Evolutionary conservation across 768 basidiomycete genomes (phyloP), one percentile per base, ranked within the genome.

Genomic region (Hericium rajendrae): DNA sequence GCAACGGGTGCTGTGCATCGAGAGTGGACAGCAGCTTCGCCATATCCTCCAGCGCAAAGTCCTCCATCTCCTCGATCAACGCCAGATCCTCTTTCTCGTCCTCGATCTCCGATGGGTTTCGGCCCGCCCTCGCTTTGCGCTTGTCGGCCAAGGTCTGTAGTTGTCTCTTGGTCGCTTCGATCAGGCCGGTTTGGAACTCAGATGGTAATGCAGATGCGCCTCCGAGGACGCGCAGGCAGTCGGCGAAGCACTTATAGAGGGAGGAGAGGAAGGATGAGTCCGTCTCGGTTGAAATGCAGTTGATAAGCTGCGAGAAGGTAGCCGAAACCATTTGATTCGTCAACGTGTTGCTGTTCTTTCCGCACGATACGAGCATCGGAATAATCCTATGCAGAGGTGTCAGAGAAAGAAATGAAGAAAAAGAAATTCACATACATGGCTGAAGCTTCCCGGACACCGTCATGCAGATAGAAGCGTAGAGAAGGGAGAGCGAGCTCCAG

Each of bases 41-140:
- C 83, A 91, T 88, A 67, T 90, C 89, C 67, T 90, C 88, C 61
- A 90, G 67, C 62, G 83, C 85, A 65, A 86, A 89, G 56, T 88
- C 88, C 67, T 90, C 89, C 71, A 90, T 84, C 74, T 92, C 88
- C 68, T 91, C 87, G 40, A 88, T 66, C 54, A 90, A 67, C 67
- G 79, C 79, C 62, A 88, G 70, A 60, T 91, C 88, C 60, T 90
- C 86, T 57, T 73, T 72, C 53, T 89, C 86, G 55, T 82, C 79
- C 56, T 74, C 73, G 60, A 65, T 55, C 54, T 67, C 69, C 16
- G 55, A 53, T 18, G 67, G 63, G 13, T 69, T 70, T 16, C 75
- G 64, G 57, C 74, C 69, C 4, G 76, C 68, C 20, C 88, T 77
- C 2, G 75, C 68, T 60, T 83, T 83, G 22, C 89, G 80, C 61